phyloP scores from a whole-genome alignment of 2,329 filamentous ascomycete species.

The Aspergillus tamarii region DNA sequence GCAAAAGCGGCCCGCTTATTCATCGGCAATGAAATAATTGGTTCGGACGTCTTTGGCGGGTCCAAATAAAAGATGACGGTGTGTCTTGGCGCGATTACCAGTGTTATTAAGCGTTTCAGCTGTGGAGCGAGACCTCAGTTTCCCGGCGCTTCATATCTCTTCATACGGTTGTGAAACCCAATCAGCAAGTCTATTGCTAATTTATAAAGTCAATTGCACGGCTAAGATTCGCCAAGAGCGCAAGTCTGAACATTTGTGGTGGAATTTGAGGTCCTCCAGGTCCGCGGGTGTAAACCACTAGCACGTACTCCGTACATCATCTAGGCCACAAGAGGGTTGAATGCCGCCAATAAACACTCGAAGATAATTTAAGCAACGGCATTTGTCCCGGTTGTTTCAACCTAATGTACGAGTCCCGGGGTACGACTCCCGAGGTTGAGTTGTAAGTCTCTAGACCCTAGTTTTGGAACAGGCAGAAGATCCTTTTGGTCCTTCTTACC shows the following conservation, averaged over 20 bases:
- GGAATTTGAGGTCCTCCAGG: neutral
- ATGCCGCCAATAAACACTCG: neutral
- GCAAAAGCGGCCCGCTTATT: constrained; percentile 1
- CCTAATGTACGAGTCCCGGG: too few relatives aligned
- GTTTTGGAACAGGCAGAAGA: neutral
- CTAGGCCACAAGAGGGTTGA: neutral
- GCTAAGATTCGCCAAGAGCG: neutral
- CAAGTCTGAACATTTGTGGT: neutral
- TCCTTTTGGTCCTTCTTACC: neutral
- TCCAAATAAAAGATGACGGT: neutral
- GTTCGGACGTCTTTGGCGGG: neutral
- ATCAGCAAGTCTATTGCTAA: neutral
- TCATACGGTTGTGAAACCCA: neutral
- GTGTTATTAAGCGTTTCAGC: neutral
- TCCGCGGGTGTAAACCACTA: too few relatives aligned
- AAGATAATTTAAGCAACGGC: neutral
- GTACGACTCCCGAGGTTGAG: neutral
- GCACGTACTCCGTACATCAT: neutral
- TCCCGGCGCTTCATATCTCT: neutral
- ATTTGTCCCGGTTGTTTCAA: neutral
- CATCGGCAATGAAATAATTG: neutral
- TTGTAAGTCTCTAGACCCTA: neutral
- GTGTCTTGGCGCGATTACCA: neutral
- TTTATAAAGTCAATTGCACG: neutral
- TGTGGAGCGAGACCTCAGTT: neutral